These are phyloP conservation scores for bread wheat (Triticum aestivum) DNA, from an alignment of 176 grass and related monocot species.

Conservation along the genomic window IWGSC_CS_RefSeq_v2.1 NC_057798.1:83229295-83229794, in stretches of 20 bases:
- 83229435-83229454: conserved; percentile 86
- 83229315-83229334: conserved; percentile 61
- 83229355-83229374: conserved; percentile 28
- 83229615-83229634: conserved; percentile 28
- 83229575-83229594: conserved; percentile 77
- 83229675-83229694: conserved; percentile 45
- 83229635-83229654: neutral
- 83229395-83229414: conserved; percentile 19
- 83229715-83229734: conserved; percentile 68
- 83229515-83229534: conserved; percentile 71
- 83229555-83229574: conserved; percentile 75
- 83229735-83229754: conserved; percentile 75
- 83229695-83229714: conserved; percentile 67
- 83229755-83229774: conserved; percentile 67
- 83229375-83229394: neutral
- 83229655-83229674: conserved; percentile 16
- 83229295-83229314: conserved; percentile 67
- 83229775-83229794: conserved; percentile 48
- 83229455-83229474: conserved; percentile 69
- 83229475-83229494: conserved; percentile 74
- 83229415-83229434: conserved; percentile 44
- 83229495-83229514: conserved; percentile 48
- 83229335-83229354: conserved; percentile 66
- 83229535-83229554: conserved; percentile 70
- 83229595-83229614: conserved; percentile 64